phyloP scores from a whole-genome alignment of 371 early-diverging fungal genomes.

The Apophysomyces sp. region DNA sequence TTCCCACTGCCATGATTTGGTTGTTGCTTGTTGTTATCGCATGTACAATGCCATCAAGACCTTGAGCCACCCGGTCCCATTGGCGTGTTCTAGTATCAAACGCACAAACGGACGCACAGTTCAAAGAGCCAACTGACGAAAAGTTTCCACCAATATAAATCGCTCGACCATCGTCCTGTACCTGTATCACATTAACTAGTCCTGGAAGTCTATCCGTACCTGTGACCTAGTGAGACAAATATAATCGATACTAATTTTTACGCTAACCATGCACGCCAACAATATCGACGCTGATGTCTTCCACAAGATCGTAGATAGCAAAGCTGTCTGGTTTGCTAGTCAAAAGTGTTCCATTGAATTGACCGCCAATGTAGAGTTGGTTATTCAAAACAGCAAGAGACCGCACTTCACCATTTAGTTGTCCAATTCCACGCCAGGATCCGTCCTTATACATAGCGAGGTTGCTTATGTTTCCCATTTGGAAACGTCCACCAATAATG shows the following conservation, averaged over 20 bases:
- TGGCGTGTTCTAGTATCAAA: conserved; percentile 24
- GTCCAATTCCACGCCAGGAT: conserved; percentile 23
- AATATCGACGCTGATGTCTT: conserved; percentile 8
- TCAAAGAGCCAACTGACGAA: conserved; percentile 35
- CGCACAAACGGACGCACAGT: conserved; percentile 41
- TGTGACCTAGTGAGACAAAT: not conserved
- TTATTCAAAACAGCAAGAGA: conserved; percentile 20
- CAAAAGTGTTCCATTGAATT: conserved; percentile 19
- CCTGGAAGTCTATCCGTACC: conserved; percentile 23
- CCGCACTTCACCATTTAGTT: conserved; percentile 27
- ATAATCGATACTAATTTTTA: not conserved
- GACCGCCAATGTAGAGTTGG: conserved; percentile 32
- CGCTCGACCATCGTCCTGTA: conserved; percentile 30
- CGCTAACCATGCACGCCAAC: conserved; percentile 25
- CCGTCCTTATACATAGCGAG: conserved; percentile 30
- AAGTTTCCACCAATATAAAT: conserved; percentile 57
- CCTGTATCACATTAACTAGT: conserved; percentile 38
- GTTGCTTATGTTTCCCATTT: conserved; percentile 14
- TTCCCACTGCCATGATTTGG: conserved; percentile 17
- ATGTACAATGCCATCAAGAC: conserved; percentile 12
- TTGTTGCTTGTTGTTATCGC: conserved; percentile 9
- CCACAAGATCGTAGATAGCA: conserved; percentile 27
- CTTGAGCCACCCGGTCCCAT: conserved; percentile 32
- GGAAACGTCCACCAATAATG: conserved; percentile 35
- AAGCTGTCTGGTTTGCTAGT: conserved; percentile 20